phyloP scores from a whole-genome alignment of 139 green algal species.

The Parachlorella kessleri region DNA sequence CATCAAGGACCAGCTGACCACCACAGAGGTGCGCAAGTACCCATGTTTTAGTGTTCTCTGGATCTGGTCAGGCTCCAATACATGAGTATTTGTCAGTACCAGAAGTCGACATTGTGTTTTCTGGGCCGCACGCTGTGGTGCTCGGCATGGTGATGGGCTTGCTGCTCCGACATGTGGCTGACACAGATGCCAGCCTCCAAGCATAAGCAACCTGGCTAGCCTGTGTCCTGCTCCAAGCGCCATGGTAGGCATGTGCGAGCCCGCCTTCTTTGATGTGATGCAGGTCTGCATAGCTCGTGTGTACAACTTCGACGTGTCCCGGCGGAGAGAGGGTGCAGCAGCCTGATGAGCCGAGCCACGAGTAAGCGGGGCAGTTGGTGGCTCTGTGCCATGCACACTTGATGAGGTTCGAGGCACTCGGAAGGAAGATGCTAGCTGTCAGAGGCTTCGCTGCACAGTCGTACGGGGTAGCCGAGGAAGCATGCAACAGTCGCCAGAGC shows the following conservation, averaged over 20 bases:
- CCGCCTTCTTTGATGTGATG: background rate
- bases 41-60: background rate
- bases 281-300: conserved; percentile 78
- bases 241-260: background rate
- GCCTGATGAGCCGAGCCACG: too few relatives aligned
- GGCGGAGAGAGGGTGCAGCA: background rate
- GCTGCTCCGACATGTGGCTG: background rate
- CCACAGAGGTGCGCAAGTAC: conserved; percentile 51
- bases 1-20: conserved; percentile 73
- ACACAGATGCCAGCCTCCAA: background rate
- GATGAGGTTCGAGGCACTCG: too few relatives aligned
- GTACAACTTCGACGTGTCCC: conserved; percentile 81
- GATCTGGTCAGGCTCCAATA: background rate
- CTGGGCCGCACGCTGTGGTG: background rate
- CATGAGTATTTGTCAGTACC: background rate
- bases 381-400: too few relatives aligned
- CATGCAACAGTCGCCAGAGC: too few relatives aligned
- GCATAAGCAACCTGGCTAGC: background rate
- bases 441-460: too few relatives aligned
- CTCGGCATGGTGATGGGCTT: background rate
- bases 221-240: background rate
- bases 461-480: too few relatives aligned
- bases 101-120: background rate
- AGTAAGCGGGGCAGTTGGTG: too few relatives aligned
- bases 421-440: too few relatives aligned